Conservation (phyloP, 352 stramenopile species). For the Pythium utonaiense region DNA sequence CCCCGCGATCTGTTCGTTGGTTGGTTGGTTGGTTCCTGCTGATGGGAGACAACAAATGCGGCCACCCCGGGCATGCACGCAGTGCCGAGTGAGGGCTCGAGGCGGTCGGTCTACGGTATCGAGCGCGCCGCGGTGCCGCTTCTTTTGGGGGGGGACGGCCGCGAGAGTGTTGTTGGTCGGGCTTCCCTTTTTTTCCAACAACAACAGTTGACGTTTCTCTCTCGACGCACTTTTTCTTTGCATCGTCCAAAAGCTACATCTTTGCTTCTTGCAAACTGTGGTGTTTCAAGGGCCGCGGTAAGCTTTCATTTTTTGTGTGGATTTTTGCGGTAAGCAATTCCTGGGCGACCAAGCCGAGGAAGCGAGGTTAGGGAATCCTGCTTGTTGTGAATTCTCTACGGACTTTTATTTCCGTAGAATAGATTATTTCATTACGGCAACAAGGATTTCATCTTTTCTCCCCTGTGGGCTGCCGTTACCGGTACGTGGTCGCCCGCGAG, state of each 20-base stretch:
- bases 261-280: background rate
- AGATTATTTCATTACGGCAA: background rate
- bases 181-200: conserved; percentile 11
- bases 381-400: background rate
- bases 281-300: background rate
- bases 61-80: background rate
- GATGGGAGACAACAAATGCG: conserved; percentile 7
- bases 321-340: background rate
- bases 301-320: background rate
- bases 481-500: background rate
- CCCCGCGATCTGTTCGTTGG: background rate
- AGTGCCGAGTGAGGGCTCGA: background rate
- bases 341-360: no score
- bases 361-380: background rate
- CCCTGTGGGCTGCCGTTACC: background rate
- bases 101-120: background rate
- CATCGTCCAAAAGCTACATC: conserved; percentile 7
- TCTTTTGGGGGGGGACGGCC: background rate
- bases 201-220: conserved; percentile 24
- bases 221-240: conserved; percentile 10
- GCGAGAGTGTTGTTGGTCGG: conserved; percentile 2
- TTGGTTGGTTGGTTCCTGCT: background rate
- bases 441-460: background rate
- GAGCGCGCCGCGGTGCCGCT: background rate
- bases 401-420: background rate